phyloP scores from a whole-genome alignment of 2,329 filamentous ascomycete genomes.

The Pseudocercospora macadamiae region DNA sequence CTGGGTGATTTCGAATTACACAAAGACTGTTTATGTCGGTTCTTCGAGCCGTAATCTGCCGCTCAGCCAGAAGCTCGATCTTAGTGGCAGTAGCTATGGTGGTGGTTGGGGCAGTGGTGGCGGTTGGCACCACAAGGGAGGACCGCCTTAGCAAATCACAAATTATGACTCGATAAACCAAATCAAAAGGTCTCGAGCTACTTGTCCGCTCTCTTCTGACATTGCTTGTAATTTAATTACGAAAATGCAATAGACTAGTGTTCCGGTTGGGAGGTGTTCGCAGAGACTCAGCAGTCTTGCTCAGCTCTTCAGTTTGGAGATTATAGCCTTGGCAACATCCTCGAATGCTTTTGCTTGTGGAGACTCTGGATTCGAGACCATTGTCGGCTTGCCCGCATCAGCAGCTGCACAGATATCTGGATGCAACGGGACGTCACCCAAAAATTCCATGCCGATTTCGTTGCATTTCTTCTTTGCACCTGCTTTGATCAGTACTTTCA shows the following conservation, averaged over 20 bases:
- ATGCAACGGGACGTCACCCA: slow-evolving; percentile 89
- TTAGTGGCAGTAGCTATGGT: not conserved
- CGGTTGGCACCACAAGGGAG: too few relatives aligned
- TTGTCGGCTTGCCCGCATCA: slow-evolving; percentile 83
- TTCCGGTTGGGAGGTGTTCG: too few relatives aligned
- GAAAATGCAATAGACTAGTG: too few relatives aligned
- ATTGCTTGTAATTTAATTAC: too few relatives aligned
- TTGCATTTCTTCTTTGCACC: slow-evolving; percentile 70
- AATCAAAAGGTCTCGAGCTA: too few relatives aligned
- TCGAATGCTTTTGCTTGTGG: slow-evolving; percentile 72
- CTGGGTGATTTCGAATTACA: slow-evolving; percentile 66
- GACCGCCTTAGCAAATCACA: too few relatives aligned
- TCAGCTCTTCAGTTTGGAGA: slow-evolving; percentile 18
- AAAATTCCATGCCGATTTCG: slow-evolving; percentile 73
- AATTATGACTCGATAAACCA: too few relatives aligned
- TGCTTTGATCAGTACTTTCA: slow-evolving; percentile 39
- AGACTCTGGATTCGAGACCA: slow-evolving; percentile 81
- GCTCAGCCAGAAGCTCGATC: slow-evolving; percentile 40
- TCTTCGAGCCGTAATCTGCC: slow-evolving; percentile 61
- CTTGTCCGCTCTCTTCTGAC: too few relatives aligned
- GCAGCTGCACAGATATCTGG: slow-evolving; percentile 84
- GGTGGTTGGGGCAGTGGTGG: too few relatives aligned
- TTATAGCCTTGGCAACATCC: slow-evolving; percentile 31
- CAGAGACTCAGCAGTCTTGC: not conserved
- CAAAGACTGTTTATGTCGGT: slow-evolving; percentile 64